phyloP scores from a whole-genome alignment of 192 early-diverging fungal species.

The Gamsiella multidivaricata region DNA sequence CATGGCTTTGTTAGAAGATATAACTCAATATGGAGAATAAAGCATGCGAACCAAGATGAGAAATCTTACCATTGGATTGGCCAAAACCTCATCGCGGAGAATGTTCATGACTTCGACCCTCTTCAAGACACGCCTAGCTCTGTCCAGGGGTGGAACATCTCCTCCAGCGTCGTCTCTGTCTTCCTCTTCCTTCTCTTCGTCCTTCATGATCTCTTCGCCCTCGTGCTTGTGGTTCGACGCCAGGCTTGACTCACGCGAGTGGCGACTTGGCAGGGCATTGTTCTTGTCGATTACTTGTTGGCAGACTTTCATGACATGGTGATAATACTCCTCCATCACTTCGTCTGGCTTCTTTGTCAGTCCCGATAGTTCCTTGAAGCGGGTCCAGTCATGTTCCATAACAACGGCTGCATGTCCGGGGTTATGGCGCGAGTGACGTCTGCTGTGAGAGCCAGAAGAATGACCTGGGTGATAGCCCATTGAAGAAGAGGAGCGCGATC shows the following conservation, averaged over 20 bases:
- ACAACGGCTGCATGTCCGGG: background rate
- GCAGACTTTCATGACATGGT: slow-evolving; percentile 68
- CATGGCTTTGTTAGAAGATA: no score
- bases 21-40: no score
- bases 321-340: slow-evolving; percentile 71
- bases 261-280: slow-evolving; percentile 27
- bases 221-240: slow-evolving; percentile 27
- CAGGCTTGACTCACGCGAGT: slow-evolving; percentile 41
- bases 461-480: slow-evolving; percentile 41
- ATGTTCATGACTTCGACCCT: slow-evolving; percentile 76
- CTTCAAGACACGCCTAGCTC: slow-evolving; percentile 75
- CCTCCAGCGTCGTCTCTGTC: slow-evolving; percentile 55
- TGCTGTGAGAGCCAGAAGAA: slow-evolving; percentile 33
- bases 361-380: slow-evolving; percentile 77
- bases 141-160: slow-evolving; percentile 72
- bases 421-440: slow-evolving; percentile 43
- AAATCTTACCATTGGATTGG: slow-evolving; percentile 56
- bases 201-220: slow-evolving; percentile 21
- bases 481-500: slow-evolving; percentile 24
- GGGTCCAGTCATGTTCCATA: slow-evolving; percentile 63
- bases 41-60: background rate
- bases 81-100: slow-evolving; percentile 71
- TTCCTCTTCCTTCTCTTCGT: slow-evolving; percentile 54
- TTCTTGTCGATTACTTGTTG: slow-evolving; percentile 65
- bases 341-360: slow-evolving; percentile 74